Evolutionary conservation across 177 flowering plant genomes (phyloP).

Genomic region (Vitis hybrid): DNA sequence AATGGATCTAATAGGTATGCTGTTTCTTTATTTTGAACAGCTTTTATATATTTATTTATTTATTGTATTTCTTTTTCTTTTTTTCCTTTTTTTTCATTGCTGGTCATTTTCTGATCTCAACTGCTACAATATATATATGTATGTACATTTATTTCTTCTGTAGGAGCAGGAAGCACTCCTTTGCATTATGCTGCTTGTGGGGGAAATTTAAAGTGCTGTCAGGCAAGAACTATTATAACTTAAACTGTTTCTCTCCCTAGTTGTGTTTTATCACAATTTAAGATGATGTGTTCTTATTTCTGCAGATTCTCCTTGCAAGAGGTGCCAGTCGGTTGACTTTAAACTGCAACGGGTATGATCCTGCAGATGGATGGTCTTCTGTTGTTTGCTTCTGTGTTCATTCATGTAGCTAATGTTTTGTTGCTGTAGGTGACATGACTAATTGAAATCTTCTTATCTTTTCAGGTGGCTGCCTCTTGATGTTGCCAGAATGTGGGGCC

Average conservation of each 20-base stretch:
- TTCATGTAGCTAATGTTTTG: neutral
- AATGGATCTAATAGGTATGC: constrained; percentile 87
- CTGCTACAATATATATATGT: neutral
- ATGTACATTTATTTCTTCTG: constrained; percentile 6
- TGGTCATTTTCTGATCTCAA: constrained; percentile 4
- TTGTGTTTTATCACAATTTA: constrained; percentile 1
- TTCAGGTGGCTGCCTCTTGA: constrained; percentile 93
- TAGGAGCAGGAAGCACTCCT: constrained; percentile 98
- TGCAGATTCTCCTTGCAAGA: constrained; percentile 86
- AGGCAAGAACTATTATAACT: constrained; percentile 42
- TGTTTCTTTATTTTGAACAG: neutral
- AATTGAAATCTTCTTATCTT: constrained; percentile 7
- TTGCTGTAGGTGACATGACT: neutral
- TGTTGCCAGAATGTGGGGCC: constrained; percentile 96
- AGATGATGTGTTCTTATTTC: constrained; percentile 15
- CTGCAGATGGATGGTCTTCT: neutral
- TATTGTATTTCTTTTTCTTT: neutral
- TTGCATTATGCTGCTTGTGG: constrained; percentile 98
- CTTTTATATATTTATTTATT: too few relatives aligned
- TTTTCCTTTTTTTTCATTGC: neutral
- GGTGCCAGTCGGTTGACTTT: constrained; percentile 76
- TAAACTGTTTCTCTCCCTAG: neutral
- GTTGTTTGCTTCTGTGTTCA: neutral
- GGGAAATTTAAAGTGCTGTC: constrained; percentile 94
- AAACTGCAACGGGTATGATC: constrained; percentile 90